phyloP scores from a whole-genome alignment of 164 flowering plant species.

The grape (Vitis vinifera) region DNA sequence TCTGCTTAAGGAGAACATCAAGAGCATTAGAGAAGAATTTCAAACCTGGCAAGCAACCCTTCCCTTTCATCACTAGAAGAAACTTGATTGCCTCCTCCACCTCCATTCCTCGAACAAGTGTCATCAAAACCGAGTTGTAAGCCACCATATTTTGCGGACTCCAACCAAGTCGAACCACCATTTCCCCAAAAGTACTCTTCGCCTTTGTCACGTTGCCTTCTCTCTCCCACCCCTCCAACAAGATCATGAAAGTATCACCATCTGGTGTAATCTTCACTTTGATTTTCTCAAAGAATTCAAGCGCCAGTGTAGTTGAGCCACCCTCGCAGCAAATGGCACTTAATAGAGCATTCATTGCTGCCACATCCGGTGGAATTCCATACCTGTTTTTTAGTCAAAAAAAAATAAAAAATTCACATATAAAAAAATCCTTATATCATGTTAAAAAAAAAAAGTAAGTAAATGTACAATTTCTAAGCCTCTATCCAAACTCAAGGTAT shows the following conservation, averaged over 20 bases:
- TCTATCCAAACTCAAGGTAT: no score
- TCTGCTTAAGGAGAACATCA: conserved; percentile 53
- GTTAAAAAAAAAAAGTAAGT: no score
- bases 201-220: conserved; percentile 66
- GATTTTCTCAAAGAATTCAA: conserved; percentile 51
- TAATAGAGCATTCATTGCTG: conserved; percentile 68
- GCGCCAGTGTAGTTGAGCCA: conserved; percentile 42
- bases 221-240: conserved; percentile 80
- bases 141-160: conserved; percentile 52
- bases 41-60: conserved; percentile 75
- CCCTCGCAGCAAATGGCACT: conserved; percentile 65
- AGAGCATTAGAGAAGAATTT: conserved; percentile 73
- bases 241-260: conserved; percentile 62
- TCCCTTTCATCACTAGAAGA: conserved; percentile 57
- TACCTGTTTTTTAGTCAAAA: conserved; percentile 22
- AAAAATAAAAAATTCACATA: no score
- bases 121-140: conserved; percentile 62
- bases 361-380: conserved; percentile 59
- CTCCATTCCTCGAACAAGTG: conserved; percentile 52
- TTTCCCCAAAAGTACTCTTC: conserved; percentile 70
- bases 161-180: conserved; percentile 78
- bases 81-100: conserved; percentile 60
- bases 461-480: no score
- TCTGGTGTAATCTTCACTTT: conserved; percentile 59
- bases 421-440: no score